Percentiles rank a stretch among this genome's conserved stretches.
Evolutionary conservation across 2,329 filamentous ascomycete species (phyloP).

Genomic region (Leptographium lundbergii): DNA sequence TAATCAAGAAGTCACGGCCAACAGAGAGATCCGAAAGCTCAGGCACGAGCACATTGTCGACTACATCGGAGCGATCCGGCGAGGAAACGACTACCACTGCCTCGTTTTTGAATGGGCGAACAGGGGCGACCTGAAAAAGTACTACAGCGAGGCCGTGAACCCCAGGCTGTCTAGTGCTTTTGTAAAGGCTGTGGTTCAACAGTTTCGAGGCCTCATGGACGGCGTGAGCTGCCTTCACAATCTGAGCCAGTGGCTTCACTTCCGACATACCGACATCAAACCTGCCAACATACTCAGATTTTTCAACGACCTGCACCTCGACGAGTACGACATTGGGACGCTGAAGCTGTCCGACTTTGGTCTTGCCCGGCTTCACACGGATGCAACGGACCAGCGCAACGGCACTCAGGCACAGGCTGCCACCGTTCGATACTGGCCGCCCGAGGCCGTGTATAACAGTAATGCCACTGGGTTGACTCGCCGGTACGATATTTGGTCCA

Average conservation of each 20-base stretch:
- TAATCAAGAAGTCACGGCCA: neutral
- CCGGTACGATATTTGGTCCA: constrained; percentile 19
- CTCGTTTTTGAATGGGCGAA: neutral
- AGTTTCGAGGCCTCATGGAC: neutral
- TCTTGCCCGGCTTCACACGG: neutral
- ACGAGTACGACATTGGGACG: neutral
- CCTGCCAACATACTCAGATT: neutral
- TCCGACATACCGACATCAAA: neutral
- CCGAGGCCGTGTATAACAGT: neutral
- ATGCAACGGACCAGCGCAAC: neutral
- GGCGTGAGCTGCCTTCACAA: neutral
- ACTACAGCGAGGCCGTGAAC: neutral
- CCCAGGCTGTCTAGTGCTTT: neutral
- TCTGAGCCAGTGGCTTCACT: neutral
- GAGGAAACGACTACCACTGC: neutral
- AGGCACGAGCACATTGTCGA: neutral
- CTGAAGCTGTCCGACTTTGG: neutral
- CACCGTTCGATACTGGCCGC: neutral
- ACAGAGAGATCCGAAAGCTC: neutral
- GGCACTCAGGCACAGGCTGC: neutral
- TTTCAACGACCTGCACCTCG: neutral
- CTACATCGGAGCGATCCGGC: neutral
- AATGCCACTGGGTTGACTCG: neutral
- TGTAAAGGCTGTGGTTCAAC: neutral
- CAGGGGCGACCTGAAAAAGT: neutral